Conservation (phyloP, 2,329 filamentous ascomycete species). For the Esteya vermicola region DNA sequence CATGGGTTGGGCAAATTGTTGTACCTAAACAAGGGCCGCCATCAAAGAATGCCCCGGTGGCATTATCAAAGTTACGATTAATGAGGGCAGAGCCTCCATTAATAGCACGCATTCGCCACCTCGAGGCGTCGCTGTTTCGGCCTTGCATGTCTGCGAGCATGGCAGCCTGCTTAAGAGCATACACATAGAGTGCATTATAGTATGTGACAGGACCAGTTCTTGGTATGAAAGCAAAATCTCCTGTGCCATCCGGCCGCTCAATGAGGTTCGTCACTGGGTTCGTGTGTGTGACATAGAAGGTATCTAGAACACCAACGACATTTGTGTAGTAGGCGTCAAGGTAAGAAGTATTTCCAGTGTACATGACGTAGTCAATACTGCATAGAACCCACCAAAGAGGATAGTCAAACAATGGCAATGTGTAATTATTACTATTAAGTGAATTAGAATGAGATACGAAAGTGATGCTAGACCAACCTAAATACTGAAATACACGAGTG, state of each 20-base stretch:
- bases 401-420: conserved; percentile 34
- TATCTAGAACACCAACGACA: conserved; percentile 26
- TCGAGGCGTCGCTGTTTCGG: conserved; percentile 17
- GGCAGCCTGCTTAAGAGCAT: conserved; percentile 28
- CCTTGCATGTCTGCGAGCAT: conserved; percentile 22
- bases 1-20: conserved; percentile 22
- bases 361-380: conserved; percentile 32
- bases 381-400: conserved; percentile 38
- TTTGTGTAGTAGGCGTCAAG: conserved; percentile 25
- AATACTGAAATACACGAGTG: not conserved
- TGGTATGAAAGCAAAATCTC: conserved; percentile 36
- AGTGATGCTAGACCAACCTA: too few species aligned
- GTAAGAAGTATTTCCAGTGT: conserved; percentile 30
- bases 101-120: conserved; percentile 25
- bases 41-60: conserved; percentile 30
- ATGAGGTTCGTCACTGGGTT: conserved; percentile 23
- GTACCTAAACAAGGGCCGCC: conserved; percentile 17
- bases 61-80: conserved; percentile 24
- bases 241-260: conserved; percentile 27
- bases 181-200: conserved; percentile 36
- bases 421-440: conserved; percentile 25
- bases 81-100: conserved; percentile 21
- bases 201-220: conserved; percentile 33
- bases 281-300: conserved; percentile 29
- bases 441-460: not conserved